These are phyloP conservation scores for Clavispora vitiphila DNA, from an alignment of 805 yeast genomes.

Conservation along the genomic window DNA sequence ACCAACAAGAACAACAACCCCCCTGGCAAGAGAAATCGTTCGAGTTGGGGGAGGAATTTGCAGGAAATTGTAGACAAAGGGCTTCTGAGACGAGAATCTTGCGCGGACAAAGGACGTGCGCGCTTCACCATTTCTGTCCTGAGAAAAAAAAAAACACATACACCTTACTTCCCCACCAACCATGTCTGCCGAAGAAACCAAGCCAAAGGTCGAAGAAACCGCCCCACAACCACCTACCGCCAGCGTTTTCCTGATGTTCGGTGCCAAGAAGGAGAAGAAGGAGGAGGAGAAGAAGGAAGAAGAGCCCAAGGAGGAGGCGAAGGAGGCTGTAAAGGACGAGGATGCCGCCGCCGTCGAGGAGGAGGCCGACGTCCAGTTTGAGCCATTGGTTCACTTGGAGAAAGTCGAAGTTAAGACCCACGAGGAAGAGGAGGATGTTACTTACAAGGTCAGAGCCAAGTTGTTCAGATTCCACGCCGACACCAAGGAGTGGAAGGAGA, in stretches of 20 bases:
- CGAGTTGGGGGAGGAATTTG: too few species aligned
- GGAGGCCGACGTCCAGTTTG: slow-evolving; percentile 86
- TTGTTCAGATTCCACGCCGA: slow-evolving; percentile 85
- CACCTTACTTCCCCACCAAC: background rate
- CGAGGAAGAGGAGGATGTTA: slow-evolving; percentile 83
- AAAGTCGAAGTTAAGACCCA: slow-evolving; percentile 95
- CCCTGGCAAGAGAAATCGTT: too few species aligned
- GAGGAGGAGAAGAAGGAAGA: slow-evolving; percentile 31
- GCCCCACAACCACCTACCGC: slow-evolving; percentile 65
- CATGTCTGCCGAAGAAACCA: slow-evolving; percentile 30
- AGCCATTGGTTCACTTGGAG: slow-evolving; percentile 91
- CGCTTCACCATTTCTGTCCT: background rate
- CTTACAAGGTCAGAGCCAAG: slow-evolving; percentile 89
- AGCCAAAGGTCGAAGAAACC: slow-evolving; percentile 24
- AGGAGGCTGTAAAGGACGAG: slow-evolving; percentile 28
- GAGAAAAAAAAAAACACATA: slow-evolving; percentile 2
- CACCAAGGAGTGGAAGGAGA: slow-evolving; percentile 94
- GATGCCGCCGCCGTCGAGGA: slow-evolving; percentile 49
- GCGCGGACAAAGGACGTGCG: slow-evolving; percentile 2
- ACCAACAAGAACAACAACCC: too few species aligned
- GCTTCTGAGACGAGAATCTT: too few species aligned
- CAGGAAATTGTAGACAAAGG: too few species aligned
- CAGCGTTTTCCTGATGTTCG: slow-evolving; percentile 91
- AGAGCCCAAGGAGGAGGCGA: slow-evolving; percentile 24
- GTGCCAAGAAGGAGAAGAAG: slow-evolving; percentile 77